phyloP scores from a whole-genome alignment of 2,329 filamentous ascomycete genomes.

The Diaporthe sp. region DNA sequence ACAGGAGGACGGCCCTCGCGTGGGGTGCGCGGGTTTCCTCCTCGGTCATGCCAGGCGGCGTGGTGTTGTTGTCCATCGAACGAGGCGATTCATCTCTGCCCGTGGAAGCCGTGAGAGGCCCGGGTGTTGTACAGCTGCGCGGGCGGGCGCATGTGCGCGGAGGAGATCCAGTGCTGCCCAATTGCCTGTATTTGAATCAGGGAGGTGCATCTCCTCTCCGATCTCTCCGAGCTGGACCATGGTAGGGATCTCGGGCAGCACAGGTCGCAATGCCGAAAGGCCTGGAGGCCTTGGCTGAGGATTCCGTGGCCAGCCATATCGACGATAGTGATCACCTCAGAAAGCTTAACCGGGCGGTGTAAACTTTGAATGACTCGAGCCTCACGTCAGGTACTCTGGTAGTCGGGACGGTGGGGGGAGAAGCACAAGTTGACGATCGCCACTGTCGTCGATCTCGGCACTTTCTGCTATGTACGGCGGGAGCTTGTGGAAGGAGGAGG shows the following conservation, averaged over 20 bases:
- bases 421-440: neutral
- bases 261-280: neutral
- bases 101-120: neutral
- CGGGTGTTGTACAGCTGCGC: neutral
- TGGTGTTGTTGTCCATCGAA: neutral
- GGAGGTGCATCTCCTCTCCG: neutral
- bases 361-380: slow-evolving; percentile 24
- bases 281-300: neutral
- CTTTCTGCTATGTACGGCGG: neutral
- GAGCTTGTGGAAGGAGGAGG: neutral
- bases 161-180: neutral
- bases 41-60: slow-evolving; percentile 20
- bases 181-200: slow-evolving; percentile 12
- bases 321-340: neutral
- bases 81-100: neutral
- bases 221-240: too few species aligned
- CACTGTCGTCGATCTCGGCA: neutral
- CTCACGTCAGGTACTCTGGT: neutral
- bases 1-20: neutral
- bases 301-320: neutral
- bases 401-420: neutral
- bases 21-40: slow-evolving; percentile 5
- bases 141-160: neutral
- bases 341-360: slow-evolving; percentile 18
- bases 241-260: neutral